Evolutionary conservation across 2,329 filamentous ascomycete species (phyloP).

Genomic region (Coniochaeta sp.): DNA sequence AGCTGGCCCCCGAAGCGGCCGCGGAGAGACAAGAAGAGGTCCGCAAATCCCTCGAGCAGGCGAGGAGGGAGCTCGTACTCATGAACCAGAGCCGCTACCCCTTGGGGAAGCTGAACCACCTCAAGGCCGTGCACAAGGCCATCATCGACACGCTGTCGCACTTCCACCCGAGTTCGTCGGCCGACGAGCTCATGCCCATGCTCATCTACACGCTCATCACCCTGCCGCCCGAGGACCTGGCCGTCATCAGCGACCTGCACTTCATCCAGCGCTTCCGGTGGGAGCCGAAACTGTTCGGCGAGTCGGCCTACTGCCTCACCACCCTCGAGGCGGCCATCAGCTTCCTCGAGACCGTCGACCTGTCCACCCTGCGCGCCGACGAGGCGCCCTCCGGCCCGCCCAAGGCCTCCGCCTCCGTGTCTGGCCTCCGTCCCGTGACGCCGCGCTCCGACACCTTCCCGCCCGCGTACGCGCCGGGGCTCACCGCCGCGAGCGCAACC

Average conservation of each 20-base stretch:
- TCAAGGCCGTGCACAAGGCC: conserved; percentile 84
- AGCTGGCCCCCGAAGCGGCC: conserved; percentile 48
- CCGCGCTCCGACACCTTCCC: conserved; percentile 49
- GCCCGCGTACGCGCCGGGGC: conserved; percentile 43
- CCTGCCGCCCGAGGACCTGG: conserved; percentile 74
- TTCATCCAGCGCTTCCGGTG: conserved; percentile 92
- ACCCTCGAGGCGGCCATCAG: conserved; percentile 92
- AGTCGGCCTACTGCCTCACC: conserved; percentile 92
- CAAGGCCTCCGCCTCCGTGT: conserved; percentile 47
- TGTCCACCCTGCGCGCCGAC: conserved; percentile 78
- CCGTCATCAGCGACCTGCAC: conserved; percentile 87
- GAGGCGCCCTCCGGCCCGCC: conserved; percentile 63
- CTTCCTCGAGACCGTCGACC: conserved; percentile 90
- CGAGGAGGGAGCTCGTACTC: conserved; percentile 61
- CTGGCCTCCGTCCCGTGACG: conserved; percentile 35
- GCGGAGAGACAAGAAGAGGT: conserved; percentile 61
- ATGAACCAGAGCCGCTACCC: conserved; percentile 89
- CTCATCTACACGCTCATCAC: conserved; percentile 95
- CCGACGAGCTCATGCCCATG: conserved; percentile 94
- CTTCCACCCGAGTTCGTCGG: conserved; percentile 73
- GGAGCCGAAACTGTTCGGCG: conserved; percentile 79
- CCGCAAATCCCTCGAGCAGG: conserved; percentile 62
- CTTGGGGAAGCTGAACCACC: conserved; percentile 79
- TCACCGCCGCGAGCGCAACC: conserved; percentile 23
- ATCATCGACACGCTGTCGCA: conserved; percentile 80